A percentile compares a stretch with the other conserved stretches of the same genome.
phyloP scores from a whole-genome alignment of 768 basidiomycete genomes.

The Exidia glandulosa region DNA sequence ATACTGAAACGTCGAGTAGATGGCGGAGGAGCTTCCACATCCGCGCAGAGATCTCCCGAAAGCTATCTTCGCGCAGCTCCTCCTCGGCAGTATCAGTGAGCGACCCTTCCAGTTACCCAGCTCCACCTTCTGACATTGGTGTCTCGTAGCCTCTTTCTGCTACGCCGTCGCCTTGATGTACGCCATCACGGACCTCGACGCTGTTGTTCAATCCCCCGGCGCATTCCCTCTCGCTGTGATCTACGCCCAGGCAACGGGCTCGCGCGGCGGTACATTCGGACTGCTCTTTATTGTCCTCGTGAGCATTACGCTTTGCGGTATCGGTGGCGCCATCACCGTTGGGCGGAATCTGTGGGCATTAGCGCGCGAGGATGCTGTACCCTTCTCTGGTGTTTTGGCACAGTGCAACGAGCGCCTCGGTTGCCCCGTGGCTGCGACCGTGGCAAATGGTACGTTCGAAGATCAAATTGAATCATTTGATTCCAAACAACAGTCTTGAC shows the following conservation, averaged over 20 bases:
- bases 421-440: background rate
- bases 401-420: background rate
- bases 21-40: background rate
- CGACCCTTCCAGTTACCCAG: background rate
- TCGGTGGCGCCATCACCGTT: background rate
- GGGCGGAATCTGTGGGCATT: background rate
- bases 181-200: background rate
- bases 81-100: background rate
- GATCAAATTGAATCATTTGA: too few species aligned
- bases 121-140: background rate
- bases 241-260: background rate
- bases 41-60: background rate
- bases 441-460: background rate
- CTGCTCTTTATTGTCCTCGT: background rate
- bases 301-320: background rate
- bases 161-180: background rate
- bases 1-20: background rate
- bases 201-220: background rate
- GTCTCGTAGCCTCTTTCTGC: background rate
- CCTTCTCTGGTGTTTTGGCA: background rate
- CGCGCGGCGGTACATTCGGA: background rate
- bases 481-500: too few species aligned
- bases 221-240: background rate
- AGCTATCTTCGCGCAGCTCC: background rate
- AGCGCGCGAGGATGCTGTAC: background rate